Base-by-base conservation (phyloP, 148 eudicot genomes). In the Heliamphora exappendiculata region DNA sequence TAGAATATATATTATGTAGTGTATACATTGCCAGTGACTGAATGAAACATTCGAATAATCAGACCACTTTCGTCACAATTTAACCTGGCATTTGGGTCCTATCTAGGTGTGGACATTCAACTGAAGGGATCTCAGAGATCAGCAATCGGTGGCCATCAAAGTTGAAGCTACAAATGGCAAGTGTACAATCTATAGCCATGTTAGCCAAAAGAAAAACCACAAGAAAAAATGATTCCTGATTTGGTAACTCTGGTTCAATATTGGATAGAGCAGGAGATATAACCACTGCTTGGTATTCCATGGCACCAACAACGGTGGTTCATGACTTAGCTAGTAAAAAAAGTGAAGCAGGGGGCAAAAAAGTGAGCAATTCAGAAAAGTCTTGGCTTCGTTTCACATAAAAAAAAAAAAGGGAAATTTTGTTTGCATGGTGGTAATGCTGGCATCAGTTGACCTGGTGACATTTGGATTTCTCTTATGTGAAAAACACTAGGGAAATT, bases 41-140 rank as follows among this genome's bases (percentile, higher is more conserved):
- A 70, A 70, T 20, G 9, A 29, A 34, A 70, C 49, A 70, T 17
- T 22, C 41, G 57, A 70, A 70, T 14, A 26, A 49, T 28, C 39
- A 45, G 3, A 53, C 58, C 7, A 53, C 58, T 3, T 17, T 17
- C 20, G 2, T 22, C n/a, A 44, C 5, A 39, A 67, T 4, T 60
- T 16, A 14, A 28, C 10, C 28, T 10, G 20, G 41, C 19, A 37
- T 37, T 14, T 34, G n/a, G 33, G 17, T 20, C 70, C 44, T 36
- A 24, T 65, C 47, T 74, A 65, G 26, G 69, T 19, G 28, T 9
- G 37, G 16, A 58, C 76, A 75, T 75, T 60, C 28, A 57, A 42
- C 24, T 42, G 31, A 63, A 47, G 58, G 22, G 20, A 4, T 5
- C 36, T 47, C 31, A 11, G 65, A 51, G 57, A 29, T 63, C 7